Conservation (phyloP, 768 basidiomycete species). For the Boletellus emodensis region DNA sequence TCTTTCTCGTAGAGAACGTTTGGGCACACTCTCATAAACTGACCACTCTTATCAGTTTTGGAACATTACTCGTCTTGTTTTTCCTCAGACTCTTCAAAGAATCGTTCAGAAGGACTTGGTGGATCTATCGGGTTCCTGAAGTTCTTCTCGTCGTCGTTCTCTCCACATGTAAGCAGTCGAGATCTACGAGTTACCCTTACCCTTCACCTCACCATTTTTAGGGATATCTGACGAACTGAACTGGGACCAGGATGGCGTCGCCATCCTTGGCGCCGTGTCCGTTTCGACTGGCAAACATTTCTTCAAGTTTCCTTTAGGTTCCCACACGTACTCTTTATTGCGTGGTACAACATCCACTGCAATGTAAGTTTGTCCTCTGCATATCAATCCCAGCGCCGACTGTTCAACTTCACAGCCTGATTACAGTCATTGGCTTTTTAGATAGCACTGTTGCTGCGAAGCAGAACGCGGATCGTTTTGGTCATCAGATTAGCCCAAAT, state of each 20-base stretch:
- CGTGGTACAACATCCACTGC: conserved; percentile 82
- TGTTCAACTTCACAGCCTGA: conserved; percentile 44
- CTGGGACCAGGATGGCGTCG: conserved; percentile 79
- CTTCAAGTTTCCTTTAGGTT: conserved; percentile 68
- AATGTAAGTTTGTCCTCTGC: conserved; percentile 41
- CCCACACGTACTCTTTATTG: conserved; percentile 58
- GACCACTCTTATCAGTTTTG: conserved; percentile 74
- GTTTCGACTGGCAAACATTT: conserved; percentile 58
- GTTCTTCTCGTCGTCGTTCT: conserved; percentile 83
- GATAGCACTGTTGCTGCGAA: conserved; percentile 96
- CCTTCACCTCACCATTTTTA: conserved; percentile 27
- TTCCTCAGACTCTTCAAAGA: conserved; percentile 54
- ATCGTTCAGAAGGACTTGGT: conserved; percentile 57
- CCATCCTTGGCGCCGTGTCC: conserved; percentile 77
- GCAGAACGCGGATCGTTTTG: conserved; percentile 81
- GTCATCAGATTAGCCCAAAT: conserved; percentile 88
- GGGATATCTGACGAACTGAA: conserved; percentile 63
- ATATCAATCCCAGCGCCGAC: not conserved
- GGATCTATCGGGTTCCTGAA: conserved; percentile 81
- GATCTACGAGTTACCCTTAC: not conserved
- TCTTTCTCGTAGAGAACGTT: conserved; percentile 65
- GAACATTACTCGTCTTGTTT: conserved; percentile 64
- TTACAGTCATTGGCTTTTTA: conserved; percentile 84
- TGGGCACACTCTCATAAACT: conserved; percentile 54
- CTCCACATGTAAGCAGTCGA: conserved; percentile 62